Evolutionary conservation across 2,329 filamentous ascomycete genomes (phyloP).

Genomic region (Macroventuria anomochaeta): DNA sequence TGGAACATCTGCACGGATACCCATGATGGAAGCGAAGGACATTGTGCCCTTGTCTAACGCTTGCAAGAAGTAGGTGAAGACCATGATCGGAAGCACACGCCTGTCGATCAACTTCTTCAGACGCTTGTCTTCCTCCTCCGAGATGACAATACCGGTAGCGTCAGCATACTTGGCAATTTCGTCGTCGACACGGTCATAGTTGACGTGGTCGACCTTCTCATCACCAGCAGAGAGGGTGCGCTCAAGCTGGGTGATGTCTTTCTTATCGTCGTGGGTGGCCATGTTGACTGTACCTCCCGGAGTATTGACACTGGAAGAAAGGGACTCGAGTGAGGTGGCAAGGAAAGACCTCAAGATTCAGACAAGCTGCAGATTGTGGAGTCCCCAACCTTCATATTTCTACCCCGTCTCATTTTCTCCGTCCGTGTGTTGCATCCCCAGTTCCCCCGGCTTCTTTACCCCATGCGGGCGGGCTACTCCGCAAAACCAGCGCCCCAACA

Average conservation of each 20-base stretch:
- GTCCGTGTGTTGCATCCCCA: conserved; percentile 26
- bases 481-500: conserved; percentile 27
- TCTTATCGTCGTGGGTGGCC: conserved; percentile 32
- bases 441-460: conserved; percentile 27
- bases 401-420: conserved; percentile 28
- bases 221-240: conserved; percentile 55
- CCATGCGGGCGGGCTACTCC: conserved; percentile 31
- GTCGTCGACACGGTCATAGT: conserved; percentile 68
- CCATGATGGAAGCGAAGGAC: conserved; percentile 69
- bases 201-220: conserved; percentile 59
- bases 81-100: conserved; percentile 73
- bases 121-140: conserved; percentile 64
- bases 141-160: conserved; percentile 60
- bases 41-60: conserved; percentile 72
- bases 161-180: conserved; percentile 75
- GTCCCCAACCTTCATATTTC: conserved; percentile 30
- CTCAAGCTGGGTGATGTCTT: conserved; percentile 56
- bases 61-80: conserved; percentile 73
- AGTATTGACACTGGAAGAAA: conserved; percentile 19
- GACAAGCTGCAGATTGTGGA: conserved; percentile 25
- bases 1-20: conserved; percentile 55
- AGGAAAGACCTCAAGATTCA: conserved; percentile 24
- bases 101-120: conserved; percentile 71
- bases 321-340: conserved; percentile 11
- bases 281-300: conserved; percentile 27